phyloP scores from a whole-genome alignment of 768 basidiomycete genomes.

The Tulasnella calospora region DNA sequence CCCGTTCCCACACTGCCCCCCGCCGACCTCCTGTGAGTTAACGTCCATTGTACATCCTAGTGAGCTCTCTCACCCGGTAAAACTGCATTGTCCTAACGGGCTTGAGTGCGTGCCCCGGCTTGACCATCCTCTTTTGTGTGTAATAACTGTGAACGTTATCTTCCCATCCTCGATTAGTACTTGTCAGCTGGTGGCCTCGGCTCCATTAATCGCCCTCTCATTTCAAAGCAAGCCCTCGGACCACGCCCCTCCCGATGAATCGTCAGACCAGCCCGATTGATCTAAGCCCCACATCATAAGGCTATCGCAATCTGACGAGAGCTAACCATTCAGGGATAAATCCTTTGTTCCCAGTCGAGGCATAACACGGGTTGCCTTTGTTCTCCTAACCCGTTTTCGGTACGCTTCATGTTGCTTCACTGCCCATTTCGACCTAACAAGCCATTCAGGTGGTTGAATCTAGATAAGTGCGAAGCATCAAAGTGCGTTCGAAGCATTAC shows the following conservation, averaged over 20 bases:
- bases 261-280: background rate
- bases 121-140: background rate
- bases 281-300: background rate
- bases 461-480: background rate
- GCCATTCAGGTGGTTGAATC: background rate
- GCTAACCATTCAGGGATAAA: background rate
- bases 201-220: background rate
- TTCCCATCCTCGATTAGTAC: background rate
- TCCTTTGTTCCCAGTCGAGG: slow-evolving; percentile 7
- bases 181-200: background rate
- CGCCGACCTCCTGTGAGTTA: background rate
- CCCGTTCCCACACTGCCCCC: background rate
- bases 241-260: background rate
- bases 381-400: background rate
- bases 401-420: background rate
- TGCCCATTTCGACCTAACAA: background rate
- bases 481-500: background rate
- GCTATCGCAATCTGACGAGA: background rate
- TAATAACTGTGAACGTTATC: background rate
- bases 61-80: background rate
- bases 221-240: background rate
- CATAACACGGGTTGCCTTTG: background rate
- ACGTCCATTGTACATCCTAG: background rate
- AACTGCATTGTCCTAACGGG: background rate
- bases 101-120: background rate